Evolutionary conservation across 257 asterid genomes (phyloP).

Genomic region (Fraxinus pennsylvanica): DNA sequence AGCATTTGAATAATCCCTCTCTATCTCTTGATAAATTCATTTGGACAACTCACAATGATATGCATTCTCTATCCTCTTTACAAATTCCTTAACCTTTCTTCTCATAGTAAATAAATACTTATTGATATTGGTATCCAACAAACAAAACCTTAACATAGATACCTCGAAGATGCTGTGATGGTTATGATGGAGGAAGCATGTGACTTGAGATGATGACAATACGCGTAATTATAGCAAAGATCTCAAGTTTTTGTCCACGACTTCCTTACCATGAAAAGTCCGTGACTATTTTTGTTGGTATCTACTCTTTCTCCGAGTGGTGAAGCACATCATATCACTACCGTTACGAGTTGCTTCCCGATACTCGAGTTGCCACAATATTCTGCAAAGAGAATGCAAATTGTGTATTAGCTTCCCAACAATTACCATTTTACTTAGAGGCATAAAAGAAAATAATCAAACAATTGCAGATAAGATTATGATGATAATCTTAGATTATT

Average conservation of each 20-base stretch:
- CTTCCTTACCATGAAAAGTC: not conserved
- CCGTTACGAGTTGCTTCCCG: too few species aligned
- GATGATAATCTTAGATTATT: too few species aligned
- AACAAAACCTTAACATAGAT: not conserved
- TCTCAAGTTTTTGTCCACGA: conserved; percentile 41
- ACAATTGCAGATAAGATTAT: too few species aligned
- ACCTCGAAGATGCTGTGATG: not conserved
- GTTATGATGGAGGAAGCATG: not conserved
- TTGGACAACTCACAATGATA: too few species aligned
- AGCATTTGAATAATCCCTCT: not conserved
- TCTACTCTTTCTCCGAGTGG: not conserved
- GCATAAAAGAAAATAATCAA: not conserved
- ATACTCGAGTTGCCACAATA: not conserved
- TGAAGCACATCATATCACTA: not conserved
- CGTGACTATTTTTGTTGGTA: not conserved
- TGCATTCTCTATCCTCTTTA: not conserved
- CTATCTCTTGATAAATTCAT: too few species aligned
- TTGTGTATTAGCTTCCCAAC: conserved; percentile 4
- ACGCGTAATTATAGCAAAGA: not conserved
- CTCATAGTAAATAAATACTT: not conserved
- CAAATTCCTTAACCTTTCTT: not conserved
- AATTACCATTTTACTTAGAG: not conserved
- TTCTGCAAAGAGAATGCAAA: conserved; percentile 7
- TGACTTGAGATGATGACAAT: not conserved
- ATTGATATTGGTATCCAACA: not conserved